Percentiles rank a stretch among this genome's conserved stretches.
phyloP scores from a whole-genome alignment of 2,329 filamentous ascomycete species.

The Clonostachys solani region DNA sequence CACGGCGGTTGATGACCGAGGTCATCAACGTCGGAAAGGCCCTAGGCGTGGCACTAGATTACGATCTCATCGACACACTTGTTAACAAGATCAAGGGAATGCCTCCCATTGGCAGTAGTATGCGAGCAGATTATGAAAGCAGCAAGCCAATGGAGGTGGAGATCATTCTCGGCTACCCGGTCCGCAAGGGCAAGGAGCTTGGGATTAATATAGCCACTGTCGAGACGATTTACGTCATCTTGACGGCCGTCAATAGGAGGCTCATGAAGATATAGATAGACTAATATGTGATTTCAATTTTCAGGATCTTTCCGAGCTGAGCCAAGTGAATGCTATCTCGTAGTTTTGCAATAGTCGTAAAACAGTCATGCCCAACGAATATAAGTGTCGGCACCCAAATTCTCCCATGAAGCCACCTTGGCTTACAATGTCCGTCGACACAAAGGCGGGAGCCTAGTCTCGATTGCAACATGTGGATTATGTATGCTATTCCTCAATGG shows the following conservation, averaged over 20 bases:
- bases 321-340: too few relatives aligned
- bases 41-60: slow-evolving; percentile 38
- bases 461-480: too few relatives aligned
- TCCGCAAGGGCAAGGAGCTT: slow-evolving; percentile 56
- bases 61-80: slow-evolving; percentile 41
- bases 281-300: not conserved
- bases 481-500: too few relatives aligned
- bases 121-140: slow-evolving; percentile 67
- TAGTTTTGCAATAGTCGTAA: too few relatives aligned
- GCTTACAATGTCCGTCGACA: too few relatives aligned
- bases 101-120: slow-evolving; percentile 43
- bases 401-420: too few relatives aligned
- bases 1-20: slow-evolving; percentile 46
- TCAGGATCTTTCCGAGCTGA: too few relatives aligned
- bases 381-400: not conserved
- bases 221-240: slow-evolving; percentile 53
- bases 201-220: slow-evolving; percentile 62
- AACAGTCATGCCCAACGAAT: too few relatives aligned
- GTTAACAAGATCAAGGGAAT: slow-evolving; percentile 29
- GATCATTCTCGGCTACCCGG: slow-evolving; percentile 67
- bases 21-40: slow-evolving; percentile 52
- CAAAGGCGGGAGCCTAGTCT: too few relatives aligned
- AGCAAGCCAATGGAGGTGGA: slow-evolving; percentile 65
- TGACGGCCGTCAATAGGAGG: not conserved
- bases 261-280: not conserved